A percentile compares a stretch with the other conserved stretches of the same genome.
These are phyloP conservation scores for Cryptococcus sp. DNA, from an alignment of 1,284 basidiomycete species.

Conservation along the genomic window DNA sequence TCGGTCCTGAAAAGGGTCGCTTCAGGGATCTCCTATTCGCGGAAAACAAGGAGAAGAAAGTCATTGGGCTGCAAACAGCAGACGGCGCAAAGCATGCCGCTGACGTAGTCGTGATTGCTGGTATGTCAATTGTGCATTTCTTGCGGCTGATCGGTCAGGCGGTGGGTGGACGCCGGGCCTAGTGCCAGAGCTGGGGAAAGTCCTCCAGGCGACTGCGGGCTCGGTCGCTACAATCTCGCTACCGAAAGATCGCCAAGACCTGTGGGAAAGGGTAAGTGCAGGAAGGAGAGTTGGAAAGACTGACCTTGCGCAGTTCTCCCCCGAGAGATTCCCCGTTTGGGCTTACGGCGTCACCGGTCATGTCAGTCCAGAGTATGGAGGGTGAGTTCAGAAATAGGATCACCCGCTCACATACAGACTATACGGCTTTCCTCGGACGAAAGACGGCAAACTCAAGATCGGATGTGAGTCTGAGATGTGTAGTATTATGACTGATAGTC, in stretches of 20 bases:
- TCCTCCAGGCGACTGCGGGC: conserved; percentile 32
- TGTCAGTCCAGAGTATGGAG: conserved; percentile 22
- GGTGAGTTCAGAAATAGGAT: conserved; percentile 3
- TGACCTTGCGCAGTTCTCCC: conserved; percentile 14
- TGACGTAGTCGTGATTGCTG: conserved; percentile 29
- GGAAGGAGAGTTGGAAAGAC: not conserved
- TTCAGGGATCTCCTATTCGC: conserved; percentile 16
- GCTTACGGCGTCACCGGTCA: conserved; percentile 27
- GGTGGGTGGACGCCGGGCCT: conserved; percentile 36
- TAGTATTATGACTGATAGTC: not conserved
- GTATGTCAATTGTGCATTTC: conserved; percentile 12
- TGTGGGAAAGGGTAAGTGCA: conserved; percentile 26
- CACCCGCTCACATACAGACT: conserved; percentile 8
- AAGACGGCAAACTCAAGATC: conserved; percentile 32
- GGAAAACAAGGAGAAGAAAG: conserved; percentile 9
- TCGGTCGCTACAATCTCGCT: conserved; percentile 25
- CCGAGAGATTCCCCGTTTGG: conserved; percentile 32
- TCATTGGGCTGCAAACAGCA: conserved; percentile 22
- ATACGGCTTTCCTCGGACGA: conserved; percentile 33
- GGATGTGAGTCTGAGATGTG: conserved; percentile 18
- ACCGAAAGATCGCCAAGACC: conserved; percentile 24
- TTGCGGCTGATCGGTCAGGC: conserved; percentile 10
- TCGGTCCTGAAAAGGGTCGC: conserved; percentile 11
- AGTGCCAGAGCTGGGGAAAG: conserved; percentile 18
- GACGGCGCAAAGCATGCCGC: conserved; percentile 27